Evolutionary conservation across 352 stramenopile species (phyloP), one percentile per base, ranked within the genome.

Genomic region (Peronosclerospora sorghi): DNA sequence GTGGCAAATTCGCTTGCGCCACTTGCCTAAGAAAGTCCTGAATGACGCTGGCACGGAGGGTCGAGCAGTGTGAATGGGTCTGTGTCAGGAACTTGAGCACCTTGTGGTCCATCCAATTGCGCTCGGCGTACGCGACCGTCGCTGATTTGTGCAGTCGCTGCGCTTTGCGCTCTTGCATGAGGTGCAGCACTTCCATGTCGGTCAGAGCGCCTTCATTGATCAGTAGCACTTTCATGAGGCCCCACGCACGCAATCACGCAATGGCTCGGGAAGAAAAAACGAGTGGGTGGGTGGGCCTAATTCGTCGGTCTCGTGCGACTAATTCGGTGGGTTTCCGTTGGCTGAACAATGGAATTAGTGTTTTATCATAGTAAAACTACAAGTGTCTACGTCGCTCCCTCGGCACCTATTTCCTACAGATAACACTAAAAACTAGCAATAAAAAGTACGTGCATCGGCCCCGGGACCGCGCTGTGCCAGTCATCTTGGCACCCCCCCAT

Each of bases 81-180:
- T 89, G 73, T 24, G 68, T 74, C 18, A 91, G 63, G 59, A 85
- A 88, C 59, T 88, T 91, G 66, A 88, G 69, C 57, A 91, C 72
- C 56, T 91, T 91, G 65, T 87, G 77, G 69, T 91, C 76, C 71
- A 91, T 86, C 79, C 79, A 91, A 62, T 88, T 88, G 62, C 79
- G 72, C 58, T 91, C 79, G 6, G 79, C 76, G 49, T 91, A 88
- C 43, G 73, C 70, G 32, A 76, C 68, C 42, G 66, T 82, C 15
- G 72, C 74, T 5, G 73, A 74, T 56, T 83, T 87, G 63, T 88
- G 75, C 43, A 88, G 55, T 2, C 79, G 72, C 28, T 64, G 61
- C 35, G 83, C 73, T 57, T 82, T 80, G 42, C 79, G 73, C 65
- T 91, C 79, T 58, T 87, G 71, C 62, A 91, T 77, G 46, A 91